Evolutionary conservation across 1,139 yeast genomes (phyloP).

Genomic region (Debaryomyces psychrophilus): DNA sequence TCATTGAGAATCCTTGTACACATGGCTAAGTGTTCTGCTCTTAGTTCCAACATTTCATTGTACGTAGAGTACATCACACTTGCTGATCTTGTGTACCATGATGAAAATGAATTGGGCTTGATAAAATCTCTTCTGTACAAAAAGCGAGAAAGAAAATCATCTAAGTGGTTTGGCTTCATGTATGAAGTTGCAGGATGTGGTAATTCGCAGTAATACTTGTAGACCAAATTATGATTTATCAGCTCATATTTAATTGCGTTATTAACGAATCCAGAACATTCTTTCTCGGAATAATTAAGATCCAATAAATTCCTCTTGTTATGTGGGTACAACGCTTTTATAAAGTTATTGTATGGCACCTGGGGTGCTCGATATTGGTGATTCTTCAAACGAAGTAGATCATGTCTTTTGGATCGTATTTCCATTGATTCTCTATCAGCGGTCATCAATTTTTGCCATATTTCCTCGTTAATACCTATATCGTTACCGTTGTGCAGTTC

Average conservation of each 20-base stretch:
- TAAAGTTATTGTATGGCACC: slow-evolving; percentile 23
- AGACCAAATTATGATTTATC: slow-evolving; percentile 33
- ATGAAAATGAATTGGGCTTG: slow-evolving; percentile 26
- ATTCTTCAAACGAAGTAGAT: slow-evolving; percentile 5
- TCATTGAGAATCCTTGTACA: slow-evolving; percentile 32
- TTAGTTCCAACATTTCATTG: slow-evolving; percentile 22
- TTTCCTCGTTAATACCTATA: neutral
- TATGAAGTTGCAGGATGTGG: slow-evolving; percentile 40
- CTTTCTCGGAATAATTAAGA: slow-evolving; percentile 9
- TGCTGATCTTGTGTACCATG: slow-evolving; percentile 7
- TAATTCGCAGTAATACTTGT: slow-evolving; percentile 34
- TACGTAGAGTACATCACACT: slow-evolving; percentile 12
- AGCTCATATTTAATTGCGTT: slow-evolving; percentile 19
- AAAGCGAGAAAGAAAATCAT: slow-evolving; percentile 37
- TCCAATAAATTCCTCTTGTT: slow-evolving; percentile 14
- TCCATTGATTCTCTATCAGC: neutral
- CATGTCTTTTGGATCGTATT: neutral
- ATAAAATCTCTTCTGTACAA: slow-evolving; percentile 25
- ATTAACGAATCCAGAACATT: slow-evolving; percentile 3
- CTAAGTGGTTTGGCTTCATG: slow-evolving; percentile 39
- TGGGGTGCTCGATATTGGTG: slow-evolving; percentile 17
- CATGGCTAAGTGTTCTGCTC: slow-evolving; percentile 25
- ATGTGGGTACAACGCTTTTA: slow-evolving; percentile 40
- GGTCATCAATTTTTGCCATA: slow-evolving; percentile 1
- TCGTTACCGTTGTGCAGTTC: neutral